Evolutionary conservation across 2,329 filamentous ascomycete species (phyloP), one percentile per base, ranked within the genome.

Genomic region (Trichoderma atrobrunneum): DNA sequence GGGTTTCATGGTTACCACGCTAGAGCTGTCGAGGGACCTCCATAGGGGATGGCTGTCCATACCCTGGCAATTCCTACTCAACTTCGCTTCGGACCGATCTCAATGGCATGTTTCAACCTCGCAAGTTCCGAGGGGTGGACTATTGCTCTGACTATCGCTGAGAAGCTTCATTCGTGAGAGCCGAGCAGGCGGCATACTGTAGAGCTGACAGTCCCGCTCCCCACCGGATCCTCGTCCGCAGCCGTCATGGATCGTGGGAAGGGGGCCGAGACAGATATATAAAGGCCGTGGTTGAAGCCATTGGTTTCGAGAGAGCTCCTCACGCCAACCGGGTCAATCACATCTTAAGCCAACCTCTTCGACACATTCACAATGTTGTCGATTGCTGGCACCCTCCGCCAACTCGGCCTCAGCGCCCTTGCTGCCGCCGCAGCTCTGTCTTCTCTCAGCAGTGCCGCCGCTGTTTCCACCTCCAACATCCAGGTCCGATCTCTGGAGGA

Each of bases 351-450:
- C 34, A 59, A 30, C 32, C 32, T 36, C 21, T 66, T 56, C 51
- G 63, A 30, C 65, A 30, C 60, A 61, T 32, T 61, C 30, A 68
- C 34, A 54, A 73, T 72, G 72, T 30, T 69, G 32, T 66, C 72
- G 60, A 71, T 76, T 54, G 73, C 71, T 21, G 56, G 62, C 21
- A 39, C 65, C 64, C 69, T 75, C 34, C 75, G 72, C 48, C 74
- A 70, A 54, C 59, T 73, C 54, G 74, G 72, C 39, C 57, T 76
- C 24, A 64, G 72, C n/a, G 70, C 71, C 54, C 59, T 76, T 48
- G 74, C 73, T 39, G 67, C 73, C 2, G 67, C 72, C 16, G 61
- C 74, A 18, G 74, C 72, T 34, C 51, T 76, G 28, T 72, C 73
- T 14, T 70, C 61, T 18, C 64, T 74, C 2, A 71, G 66, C 43